These are phyloP conservation scores for Prunus padus DNA, from an alignment of 306 rosid genomes.

Conservation along the genomic window DNA sequence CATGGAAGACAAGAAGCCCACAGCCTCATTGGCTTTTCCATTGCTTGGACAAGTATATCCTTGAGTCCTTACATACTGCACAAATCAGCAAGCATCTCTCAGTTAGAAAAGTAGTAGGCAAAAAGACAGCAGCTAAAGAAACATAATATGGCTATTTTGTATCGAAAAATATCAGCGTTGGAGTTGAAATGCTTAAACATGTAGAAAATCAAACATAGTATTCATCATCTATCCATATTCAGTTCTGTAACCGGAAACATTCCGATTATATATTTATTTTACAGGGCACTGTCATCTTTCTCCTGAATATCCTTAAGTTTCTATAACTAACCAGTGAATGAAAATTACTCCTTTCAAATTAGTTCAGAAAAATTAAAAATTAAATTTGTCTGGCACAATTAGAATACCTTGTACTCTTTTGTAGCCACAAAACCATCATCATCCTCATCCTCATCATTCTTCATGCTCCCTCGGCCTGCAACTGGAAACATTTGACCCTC, in stretches of 20 bases:
- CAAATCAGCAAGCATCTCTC: constrained; percentile 19
- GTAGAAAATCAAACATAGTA: neutral
- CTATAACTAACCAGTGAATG: neutral
- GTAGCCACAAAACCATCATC: constrained; percentile 12
- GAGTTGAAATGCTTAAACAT: neutral
- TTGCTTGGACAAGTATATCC: constrained; percentile 35
- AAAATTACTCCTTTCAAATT: neutral
- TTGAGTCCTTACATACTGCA: constrained; percentile 48
- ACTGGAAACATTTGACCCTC: constrained; percentile 9
- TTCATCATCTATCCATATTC: neutral
- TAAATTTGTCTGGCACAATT: neutral
- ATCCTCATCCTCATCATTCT: constrained; percentile 19
- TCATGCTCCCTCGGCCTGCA: constrained; percentile 13
- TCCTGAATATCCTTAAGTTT: neutral
- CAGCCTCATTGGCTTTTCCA: constrained; percentile 25
- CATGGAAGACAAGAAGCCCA: constrained; percentile 18
- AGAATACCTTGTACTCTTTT: constrained; percentile 27
- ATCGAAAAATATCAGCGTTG: too few relatives aligned
- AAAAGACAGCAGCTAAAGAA: neutral
- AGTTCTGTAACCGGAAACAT: neutral
- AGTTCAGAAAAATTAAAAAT: too few relatives aligned
- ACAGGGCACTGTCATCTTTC: neutral
- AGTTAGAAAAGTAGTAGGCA: neutral
- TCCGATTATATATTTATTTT: neutral
- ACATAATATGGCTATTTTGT: neutral